Percentiles rank a stretch among this genome's conserved stretches.
Evolutionary conservation across 176 grass and related monocot genomes (phyloP).

Genomic region (Echinochloa phyllopogon): DNA sequence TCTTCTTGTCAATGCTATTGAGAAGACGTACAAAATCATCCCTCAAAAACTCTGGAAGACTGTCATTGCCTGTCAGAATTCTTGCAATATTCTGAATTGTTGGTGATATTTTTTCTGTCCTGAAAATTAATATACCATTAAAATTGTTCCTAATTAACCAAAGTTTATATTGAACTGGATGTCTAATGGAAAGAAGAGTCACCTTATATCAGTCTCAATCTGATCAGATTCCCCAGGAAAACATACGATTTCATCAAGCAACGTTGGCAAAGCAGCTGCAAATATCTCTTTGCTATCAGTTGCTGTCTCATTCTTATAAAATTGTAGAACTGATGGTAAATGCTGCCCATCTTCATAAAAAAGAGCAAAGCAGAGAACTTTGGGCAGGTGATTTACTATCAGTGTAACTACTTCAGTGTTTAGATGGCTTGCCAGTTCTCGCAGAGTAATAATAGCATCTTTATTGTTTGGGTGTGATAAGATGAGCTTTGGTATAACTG

Average conservation of each 20-base stretch:
- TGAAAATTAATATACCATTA: slow-evolving; percentile 48
- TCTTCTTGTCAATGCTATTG: slow-evolving; percentile 89
- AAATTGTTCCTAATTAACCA: slow-evolving; percentile 33
- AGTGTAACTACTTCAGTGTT: slow-evolving; percentile 62
- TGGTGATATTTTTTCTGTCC: slow-evolving; percentile 71
- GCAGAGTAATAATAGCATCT: slow-evolving; percentile 67
- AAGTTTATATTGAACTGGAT: slow-evolving; percentile 2
- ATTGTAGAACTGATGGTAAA: slow-evolving; percentile 81
- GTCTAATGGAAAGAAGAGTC: slow-evolving; percentile 31
- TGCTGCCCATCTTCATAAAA: slow-evolving; percentile 73
- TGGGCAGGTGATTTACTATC: slow-evolving; percentile 70
- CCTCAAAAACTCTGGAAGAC: slow-evolving; percentile 89
- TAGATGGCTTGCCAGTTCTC: slow-evolving; percentile 73
- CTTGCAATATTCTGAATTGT: slow-evolving; percentile 78
- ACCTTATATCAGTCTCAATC: slow-evolving; percentile 72
- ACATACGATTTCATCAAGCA: slow-evolving; percentile 96
- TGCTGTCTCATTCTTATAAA: slow-evolving; percentile 76
- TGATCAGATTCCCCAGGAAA: slow-evolving; percentile 79
- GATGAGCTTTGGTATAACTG: slow-evolving; percentile 91
- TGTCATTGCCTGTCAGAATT: slow-evolving; percentile 79
- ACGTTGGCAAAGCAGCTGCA: slow-evolving; percentile 78
- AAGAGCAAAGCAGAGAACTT: slow-evolving; percentile 86
- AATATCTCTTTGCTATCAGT: slow-evolving; percentile 94
- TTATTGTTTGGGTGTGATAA: slow-evolving; percentile 69
- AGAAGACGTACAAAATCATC: slow-evolving; percentile 97